Base-by-base conservation (phyloP, 768 basidiomycete species). In the Suillus placidus region DNA sequence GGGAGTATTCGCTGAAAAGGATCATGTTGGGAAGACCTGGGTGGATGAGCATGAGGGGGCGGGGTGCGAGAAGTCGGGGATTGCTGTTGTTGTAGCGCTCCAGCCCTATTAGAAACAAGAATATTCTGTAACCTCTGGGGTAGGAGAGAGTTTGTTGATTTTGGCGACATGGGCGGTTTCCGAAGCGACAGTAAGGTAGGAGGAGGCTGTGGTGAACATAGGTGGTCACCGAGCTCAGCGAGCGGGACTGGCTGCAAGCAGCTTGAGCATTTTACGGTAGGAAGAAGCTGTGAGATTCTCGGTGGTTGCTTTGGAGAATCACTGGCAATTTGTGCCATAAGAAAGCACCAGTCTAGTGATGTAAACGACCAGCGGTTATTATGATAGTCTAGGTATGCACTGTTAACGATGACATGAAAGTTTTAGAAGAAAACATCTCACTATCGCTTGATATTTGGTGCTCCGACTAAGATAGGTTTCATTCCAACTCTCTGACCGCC, bases 201-300 rank as follows among this genome's bases (percentile, higher is more conserved):
- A 12, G 82, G 73, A 20, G 88, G 81, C 1, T 85, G 82, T 12
- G 81, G 76, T 7, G 81, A 68, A 76, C 95, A 97, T 73, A 87
- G 80, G 73, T 97, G 95, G 67, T 93, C 91, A 43, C 88, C 88
- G 42, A 97, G 87, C 55, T 88, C 83, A 56, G 83, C 79, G 42
- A 97, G 82, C 38, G 91, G 87, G 45, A 97, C 91, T 1, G 85
- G 86, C 10, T 80, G 79, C 70, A 80, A 80, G 74, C 95, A 97
- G 37, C 80, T 89, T 3, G 93, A 93, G 76, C 95, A 97, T 75
- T 91, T 96, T 66, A 95, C 90, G 3, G 88, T 82, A 6, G 95
- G 93, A 12, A 97, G 82, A 58, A 90, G 76, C 75, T 93, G 87
- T 30, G 93, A 93, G 68, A 70, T 64, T 20, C 74, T 76, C 42